These are phyloP conservation scores for Globisporangium paroecandrum DNA, from an alignment of 352 stramenopile genomes.

Conservation along the genomic window DNA sequence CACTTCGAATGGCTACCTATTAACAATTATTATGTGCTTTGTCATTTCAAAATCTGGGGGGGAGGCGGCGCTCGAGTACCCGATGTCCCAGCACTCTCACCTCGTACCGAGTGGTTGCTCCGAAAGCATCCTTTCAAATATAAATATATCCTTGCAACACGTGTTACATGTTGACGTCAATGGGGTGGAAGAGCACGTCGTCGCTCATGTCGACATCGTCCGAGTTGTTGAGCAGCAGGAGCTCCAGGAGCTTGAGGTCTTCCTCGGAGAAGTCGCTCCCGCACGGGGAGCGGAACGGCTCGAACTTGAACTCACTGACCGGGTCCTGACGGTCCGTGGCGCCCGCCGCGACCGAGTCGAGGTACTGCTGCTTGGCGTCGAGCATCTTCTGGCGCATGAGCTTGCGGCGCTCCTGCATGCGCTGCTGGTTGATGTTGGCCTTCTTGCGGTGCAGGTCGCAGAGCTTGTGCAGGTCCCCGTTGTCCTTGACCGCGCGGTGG, in stretches of 20 bases:
- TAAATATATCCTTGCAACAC: neutral
- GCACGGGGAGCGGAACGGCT: conserved; percentile 9
- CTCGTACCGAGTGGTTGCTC: neutral
- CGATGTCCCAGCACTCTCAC: neutral
- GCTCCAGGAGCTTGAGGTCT: conserved; percentile 15
- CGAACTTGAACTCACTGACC: conserved; percentile 1
- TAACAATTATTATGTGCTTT: conserved; percentile 1
- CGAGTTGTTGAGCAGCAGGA: conserved; percentile 16
- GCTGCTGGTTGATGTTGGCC: conserved; percentile 55
- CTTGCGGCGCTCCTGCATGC: conserved; percentile 34
- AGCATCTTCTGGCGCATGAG: conserved; percentile 17
- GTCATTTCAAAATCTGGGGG: neutral
- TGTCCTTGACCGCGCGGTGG: conserved; percentile 40
- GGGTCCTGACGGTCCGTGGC: neutral
- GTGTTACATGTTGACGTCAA: conserved; percentile 7
- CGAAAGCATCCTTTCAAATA: neutral
- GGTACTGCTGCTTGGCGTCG: conserved; percentile 12
- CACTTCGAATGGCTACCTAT: neutral
- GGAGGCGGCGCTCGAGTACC: neutral
- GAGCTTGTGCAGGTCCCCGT: conserved; percentile 48
- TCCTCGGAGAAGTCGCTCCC: conserved; percentile 13
- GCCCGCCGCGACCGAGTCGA: neutral
- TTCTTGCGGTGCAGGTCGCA: conserved; percentile 58
- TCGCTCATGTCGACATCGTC: conserved; percentile 5
- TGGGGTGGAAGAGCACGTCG: conserved; percentile 2